A percentile compares a stretch with the other conserved stretches of the same genome.
Conservation (phyloP, 176 grass and related monocot genomes). For the Cenchrus americanus region DNA sequence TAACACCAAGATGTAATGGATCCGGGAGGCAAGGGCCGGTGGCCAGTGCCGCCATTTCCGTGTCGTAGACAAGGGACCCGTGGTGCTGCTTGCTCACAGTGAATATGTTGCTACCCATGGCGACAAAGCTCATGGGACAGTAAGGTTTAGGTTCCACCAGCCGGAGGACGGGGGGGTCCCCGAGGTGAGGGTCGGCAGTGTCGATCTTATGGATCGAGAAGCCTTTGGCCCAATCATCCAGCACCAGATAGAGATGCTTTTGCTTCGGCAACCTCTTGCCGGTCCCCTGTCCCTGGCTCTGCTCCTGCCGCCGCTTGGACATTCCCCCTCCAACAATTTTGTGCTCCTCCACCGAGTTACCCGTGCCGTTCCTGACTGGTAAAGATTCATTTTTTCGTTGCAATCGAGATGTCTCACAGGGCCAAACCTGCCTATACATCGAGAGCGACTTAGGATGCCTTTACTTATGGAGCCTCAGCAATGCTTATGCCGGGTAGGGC, state of each 20-base stretch:
- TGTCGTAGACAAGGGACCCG: not conserved
- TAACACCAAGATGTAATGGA: not conserved
- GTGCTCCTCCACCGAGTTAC: not conserved
- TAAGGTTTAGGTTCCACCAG: not conserved
- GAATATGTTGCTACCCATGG: not conserved
- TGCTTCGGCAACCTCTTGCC: slow-evolving; percentile 11
- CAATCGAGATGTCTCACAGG: not conserved
- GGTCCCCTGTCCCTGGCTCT: not conserved
- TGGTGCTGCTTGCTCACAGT: not conserved
- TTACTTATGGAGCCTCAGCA: not conserved
- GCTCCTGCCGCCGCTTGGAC: slow-evolving; percentile 1
- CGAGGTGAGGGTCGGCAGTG: not conserved
- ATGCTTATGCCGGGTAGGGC: not conserved
- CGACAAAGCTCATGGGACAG: not conserved
- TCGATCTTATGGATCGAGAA: slow-evolving; percentile 12
- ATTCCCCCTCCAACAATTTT: not conserved
- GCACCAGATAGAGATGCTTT: slow-evolving; percentile 1
- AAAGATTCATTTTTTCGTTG: too few species aligned
- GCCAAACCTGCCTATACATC: not conserved
- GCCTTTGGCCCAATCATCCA: slow-evolving; percentile 15
- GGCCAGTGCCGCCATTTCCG: not conserved
- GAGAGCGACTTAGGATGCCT: too few species aligned
- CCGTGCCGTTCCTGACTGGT: too few species aligned
- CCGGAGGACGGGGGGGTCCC: not conserved
- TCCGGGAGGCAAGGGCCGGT: not conserved